Base-by-base conservation (phyloP, 345 rosid genomes). In the Clarkia xantiana region DNA sequence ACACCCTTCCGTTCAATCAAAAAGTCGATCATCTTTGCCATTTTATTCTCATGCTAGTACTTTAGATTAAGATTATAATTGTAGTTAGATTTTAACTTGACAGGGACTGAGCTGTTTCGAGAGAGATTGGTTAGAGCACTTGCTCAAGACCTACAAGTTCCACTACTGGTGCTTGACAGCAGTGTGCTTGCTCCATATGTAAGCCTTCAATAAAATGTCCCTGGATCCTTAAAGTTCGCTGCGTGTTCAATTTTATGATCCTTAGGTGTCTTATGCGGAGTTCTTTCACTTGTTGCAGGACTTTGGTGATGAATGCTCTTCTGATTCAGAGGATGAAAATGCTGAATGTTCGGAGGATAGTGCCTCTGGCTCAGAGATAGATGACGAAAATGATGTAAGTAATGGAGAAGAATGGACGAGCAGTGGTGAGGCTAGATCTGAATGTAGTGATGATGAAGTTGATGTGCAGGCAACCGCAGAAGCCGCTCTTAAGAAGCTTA, bases 161-260 rank as follows among this genome's bases (percentile, higher is more conserved):
- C 96, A n/a, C 60, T 91, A 56, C 61, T 91, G 75, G 74, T 91
- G 58, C 95, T 91, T 36, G 94, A 84, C 73, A 84, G 96, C 79
- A 76, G 81, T n/a, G 65, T 81, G 44, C 95, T 91, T 65, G 90
- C 95, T 55, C 90, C 96, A 67, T 84, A 82, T 71, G 98, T 91
- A 79, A 86, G 96, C 62, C 70, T 2, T 29, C 36, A 10, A 29
- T 29, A 29, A 29, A 7, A 29, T 5, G 7, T 29, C 36, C 36
- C 36, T 29, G 5, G 7, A 10, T 29, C 36, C 9, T 29, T 29
- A 29, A 29, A 29, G 36, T 29, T 29, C 36, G 9, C 8, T 29
- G 4, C 8, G 36, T 5, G 36, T 29, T 29, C 36, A 29, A 29
- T 49, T 15, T 16, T 49, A 25, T 22, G 22, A 18, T 29, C 20